Percentiles rank a stretch among this genome's conserved stretches.
Conservation (phyloP, 441 rosid genomes). For the Populus tomentosa region DNA sequence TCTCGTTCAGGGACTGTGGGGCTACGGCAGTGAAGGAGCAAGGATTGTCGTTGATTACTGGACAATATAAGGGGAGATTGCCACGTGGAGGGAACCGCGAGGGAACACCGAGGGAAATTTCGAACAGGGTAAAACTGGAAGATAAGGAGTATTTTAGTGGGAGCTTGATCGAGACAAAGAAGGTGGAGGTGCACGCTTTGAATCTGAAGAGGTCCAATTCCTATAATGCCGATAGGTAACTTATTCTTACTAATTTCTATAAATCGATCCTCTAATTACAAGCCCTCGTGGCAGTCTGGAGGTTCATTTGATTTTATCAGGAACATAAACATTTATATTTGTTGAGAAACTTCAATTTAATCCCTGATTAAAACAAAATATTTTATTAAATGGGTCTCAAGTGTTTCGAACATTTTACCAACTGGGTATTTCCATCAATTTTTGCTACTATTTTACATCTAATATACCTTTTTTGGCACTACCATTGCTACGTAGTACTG, state of each 20-base stretch:
- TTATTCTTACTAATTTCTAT: neutral
- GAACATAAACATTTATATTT: neutral
- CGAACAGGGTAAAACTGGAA: slow-evolving; percentile 53
- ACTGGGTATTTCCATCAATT: no score
- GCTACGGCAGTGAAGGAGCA: slow-evolving; percentile 58
- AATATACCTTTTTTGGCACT: neutral
- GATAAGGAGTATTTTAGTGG: slow-evolving; percentile 90
- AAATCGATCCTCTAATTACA: neutral
- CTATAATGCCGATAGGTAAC: slow-evolving; percentile 75
- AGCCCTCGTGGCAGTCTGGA: neutral
- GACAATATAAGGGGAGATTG: slow-evolving; percentile 41
- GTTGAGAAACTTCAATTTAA: neutral
- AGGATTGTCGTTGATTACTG: slow-evolving; percentile 49
- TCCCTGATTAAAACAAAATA: neutral
- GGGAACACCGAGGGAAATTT: slow-evolving; percentile 36
- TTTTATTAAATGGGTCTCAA: no score
- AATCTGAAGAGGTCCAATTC: slow-evolving; percentile 82
- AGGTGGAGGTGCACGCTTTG: slow-evolving; percentile 36
- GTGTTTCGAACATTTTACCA: no score
- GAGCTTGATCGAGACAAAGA: slow-evolving; percentile 86
- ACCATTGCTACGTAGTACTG: neutral
- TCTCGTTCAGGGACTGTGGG: slow-evolving; percentile 80
- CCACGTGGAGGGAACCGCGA: slow-evolving; percentile 37
- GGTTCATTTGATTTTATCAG: neutral
- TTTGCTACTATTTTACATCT: neutral